A percentile compares a stretch with the other conserved stretches of the same genome.
Conservation (phyloP, 2,329 filamentous ascomycete genomes). For the Chrysosporium queenslandicum region DNA sequence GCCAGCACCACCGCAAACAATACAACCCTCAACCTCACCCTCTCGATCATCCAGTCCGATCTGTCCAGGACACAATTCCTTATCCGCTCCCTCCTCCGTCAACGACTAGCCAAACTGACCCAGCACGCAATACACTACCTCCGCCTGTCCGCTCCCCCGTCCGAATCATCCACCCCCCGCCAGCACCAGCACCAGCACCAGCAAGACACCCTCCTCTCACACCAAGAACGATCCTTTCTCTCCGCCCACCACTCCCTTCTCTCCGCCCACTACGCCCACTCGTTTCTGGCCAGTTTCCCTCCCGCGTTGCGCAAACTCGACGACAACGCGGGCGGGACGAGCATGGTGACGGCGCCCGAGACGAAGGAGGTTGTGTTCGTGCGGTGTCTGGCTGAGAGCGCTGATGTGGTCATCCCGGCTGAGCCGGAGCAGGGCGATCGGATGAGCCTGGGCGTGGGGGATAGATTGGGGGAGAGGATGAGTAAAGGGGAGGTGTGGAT, state of each 20-base stretch:
- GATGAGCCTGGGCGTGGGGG: constrained; percentile 20
- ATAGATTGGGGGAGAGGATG: constrained; percentile 31
- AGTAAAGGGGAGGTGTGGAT: constrained; percentile 56
- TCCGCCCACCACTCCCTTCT: constrained; percentile 75
- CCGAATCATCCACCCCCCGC: constrained; percentile 3
- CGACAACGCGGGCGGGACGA: constrained; percentile 78
- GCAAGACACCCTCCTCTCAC: constrained; percentile 51
- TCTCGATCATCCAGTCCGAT: constrained; percentile 94
- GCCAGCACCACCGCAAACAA: constrained; percentile 58
- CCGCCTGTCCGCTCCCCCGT: constrained; percentile 22
- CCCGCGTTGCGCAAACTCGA: constrained; percentile 70
- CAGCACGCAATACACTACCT: constrained; percentile 43
- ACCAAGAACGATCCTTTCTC: constrained; percentile 70
- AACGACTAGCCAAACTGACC: constrained; percentile 67
- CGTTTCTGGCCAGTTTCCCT: constrained; percentile 77
- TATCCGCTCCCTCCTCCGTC: constrained; percentile 69
- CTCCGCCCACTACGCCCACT: constrained; percentile 71
- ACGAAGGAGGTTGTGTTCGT: constrained; percentile 75
- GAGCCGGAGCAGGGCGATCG: constrained; percentile 22
- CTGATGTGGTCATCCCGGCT: constrained; percentile 33
- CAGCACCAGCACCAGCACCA: constrained; percentile 11
- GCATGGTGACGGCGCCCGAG: constrained; percentile 87
- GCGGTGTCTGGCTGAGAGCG: constrained; percentile 44
- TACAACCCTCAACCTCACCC: constrained; percentile 78
- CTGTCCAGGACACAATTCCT: constrained; percentile 90